Evolutionary conservation across 2,329 filamentous ascomycete genomes (phyloP), one percentile per base, ranked within the genome.

Genomic region (Cercospora sp.): DNA sequence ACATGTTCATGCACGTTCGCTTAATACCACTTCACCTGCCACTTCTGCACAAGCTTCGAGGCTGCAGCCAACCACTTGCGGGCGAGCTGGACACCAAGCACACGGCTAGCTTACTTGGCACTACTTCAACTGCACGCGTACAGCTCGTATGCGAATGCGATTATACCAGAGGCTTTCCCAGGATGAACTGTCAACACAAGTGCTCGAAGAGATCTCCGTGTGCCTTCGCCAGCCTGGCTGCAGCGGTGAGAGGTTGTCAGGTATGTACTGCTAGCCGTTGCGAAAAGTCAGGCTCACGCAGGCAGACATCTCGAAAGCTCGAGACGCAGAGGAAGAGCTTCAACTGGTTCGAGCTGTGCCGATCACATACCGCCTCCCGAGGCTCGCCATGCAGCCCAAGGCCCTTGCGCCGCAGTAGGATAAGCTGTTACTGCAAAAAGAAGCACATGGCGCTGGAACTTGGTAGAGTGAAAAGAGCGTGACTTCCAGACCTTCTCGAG

Each of bases 1-100:
- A n/a, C 59, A 26, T 45, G 2, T 13, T 61, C 59, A 61, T 45
- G 59, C 59, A 61, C 59, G 37, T 61, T 61, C 59, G 59, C 59
- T 61, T 45, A 45, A 61, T n/a, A 30, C 10, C 37, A 61, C 59
- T 61, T 61, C 32, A 61, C 59, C 59, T 61, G 32, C 59, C 59
- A 18, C 8, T 40, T 61, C 24, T 45, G 37, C 32, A 30, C 59
- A 61, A 61, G 59, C 34, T 40, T 45, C 10, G 37, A 45, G 37
- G 37, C 32, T 18, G 32, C 18, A 43, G 24, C 49, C 37, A 61
- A 28, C 59, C 59, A 61, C 34, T 61, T n/a, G 37, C 24, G 30
- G 34, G 9, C 24, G 32, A 45, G 32, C 32, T 61, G 37, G 13
- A 61, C 6, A 40, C 32, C 59, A 61, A 45, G 59, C 37, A n/a